Percentiles rank a stretch among this genome's conserved stretches.
Evolutionary conservation across 2,329 filamentous ascomycete species (phyloP).

Genomic region (Chalaropsis ovoidea): DNA sequence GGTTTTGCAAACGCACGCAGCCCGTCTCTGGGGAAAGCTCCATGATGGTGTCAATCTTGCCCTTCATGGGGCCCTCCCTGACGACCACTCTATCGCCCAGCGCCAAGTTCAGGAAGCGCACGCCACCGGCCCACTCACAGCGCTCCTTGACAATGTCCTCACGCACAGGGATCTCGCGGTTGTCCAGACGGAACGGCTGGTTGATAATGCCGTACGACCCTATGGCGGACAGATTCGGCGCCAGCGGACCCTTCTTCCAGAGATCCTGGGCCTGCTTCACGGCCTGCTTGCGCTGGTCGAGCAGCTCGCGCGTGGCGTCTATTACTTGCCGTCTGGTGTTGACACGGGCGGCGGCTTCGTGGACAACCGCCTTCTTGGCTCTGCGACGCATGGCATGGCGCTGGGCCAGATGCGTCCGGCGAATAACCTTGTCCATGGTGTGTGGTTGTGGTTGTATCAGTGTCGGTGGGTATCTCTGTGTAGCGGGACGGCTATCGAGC

Average conservation of each 20-base stretch:
- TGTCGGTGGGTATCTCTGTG: conserved; percentile 17
- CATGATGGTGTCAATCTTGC: conserved; percentile 67
- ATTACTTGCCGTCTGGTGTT: conserved; percentile 30
- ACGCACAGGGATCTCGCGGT: conserved; percentile 30
- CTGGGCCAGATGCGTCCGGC: conserved; percentile 56
- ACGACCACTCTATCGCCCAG: conserved; percentile 72
- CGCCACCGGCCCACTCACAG: conserved; percentile 47
- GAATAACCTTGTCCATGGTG: conserved; percentile 61
- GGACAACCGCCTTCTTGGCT: conserved; percentile 34
- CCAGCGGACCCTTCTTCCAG: conserved; percentile 66
- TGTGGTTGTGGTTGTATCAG: not conserved
- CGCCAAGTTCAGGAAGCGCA: conserved; percentile 51
- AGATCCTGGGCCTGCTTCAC: conserved; percentile 47
- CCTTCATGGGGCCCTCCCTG: conserved; percentile 65
- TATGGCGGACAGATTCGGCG: conserved; percentile 64
- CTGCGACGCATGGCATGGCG: conserved; percentile 47
- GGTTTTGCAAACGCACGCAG: conserved; percentile 49
- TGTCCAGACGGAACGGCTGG: conserved; percentile 23
- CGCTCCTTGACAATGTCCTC: conserved; percentile 36
- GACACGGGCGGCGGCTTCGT: conserved; percentile 30
- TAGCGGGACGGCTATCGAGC: conserved; percentile 3
- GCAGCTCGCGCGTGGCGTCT: conserved; percentile 29
- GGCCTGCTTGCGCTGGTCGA: conserved; percentile 27
- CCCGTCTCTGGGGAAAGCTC: conserved; percentile 46
- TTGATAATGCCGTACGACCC: conserved; percentile 48